Base-by-base conservation (phyloP, 179 eudicot genomes). In the Spinacia oleracea region DNA sequence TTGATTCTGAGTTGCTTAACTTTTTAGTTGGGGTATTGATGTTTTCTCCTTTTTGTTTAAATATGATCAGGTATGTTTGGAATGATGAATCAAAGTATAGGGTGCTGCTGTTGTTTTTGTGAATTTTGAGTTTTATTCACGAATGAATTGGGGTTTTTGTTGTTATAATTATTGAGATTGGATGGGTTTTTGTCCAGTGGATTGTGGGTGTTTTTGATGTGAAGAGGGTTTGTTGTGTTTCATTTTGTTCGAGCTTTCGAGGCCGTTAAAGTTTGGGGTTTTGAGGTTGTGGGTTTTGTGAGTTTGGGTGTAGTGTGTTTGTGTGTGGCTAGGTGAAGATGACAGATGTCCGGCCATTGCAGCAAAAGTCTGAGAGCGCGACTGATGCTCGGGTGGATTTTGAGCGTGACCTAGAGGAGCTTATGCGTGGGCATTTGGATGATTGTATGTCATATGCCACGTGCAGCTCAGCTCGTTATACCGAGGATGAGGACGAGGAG, bases 401-500 rank as follows among this genome's bases (percentile, higher is more conserved):
- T 18, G 95, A 92, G 88, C 83, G 95, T 71, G 95, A 96, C 6
- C 78, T 92, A 78, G 95, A 93, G 85, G 92, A 89, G 78, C 76
- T 92, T 6, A 87, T 93, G 97, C 81, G 88, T 43, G 93, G 94
- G 55, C 95, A 88, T 77, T 86, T 93, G 81, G 97, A 91, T 77
- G 94, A 92, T 60, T 96, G 96, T 83, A 89, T 91, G 90, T 89
- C 99, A 21, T 93, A 85, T 81, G 85, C 91, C 9, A 93, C 99
- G 3, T 96, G 96, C 79, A 92, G 99, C 87, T 86, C 99, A 8
- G 80, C 93, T 1, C 86, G 88, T 6, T 86, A 83, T 73, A 83
- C 91, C 0, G 94, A 87, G 84, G 96, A 92, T 12, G 99, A 91
- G 46, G 98, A 89, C 20, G 97, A 96, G 35, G 98, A 91, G 64